Evolutionary conservation across 192 early-diverging fungal species (phyloP).

Genomic region (Chytriomyces confervae): DNA sequence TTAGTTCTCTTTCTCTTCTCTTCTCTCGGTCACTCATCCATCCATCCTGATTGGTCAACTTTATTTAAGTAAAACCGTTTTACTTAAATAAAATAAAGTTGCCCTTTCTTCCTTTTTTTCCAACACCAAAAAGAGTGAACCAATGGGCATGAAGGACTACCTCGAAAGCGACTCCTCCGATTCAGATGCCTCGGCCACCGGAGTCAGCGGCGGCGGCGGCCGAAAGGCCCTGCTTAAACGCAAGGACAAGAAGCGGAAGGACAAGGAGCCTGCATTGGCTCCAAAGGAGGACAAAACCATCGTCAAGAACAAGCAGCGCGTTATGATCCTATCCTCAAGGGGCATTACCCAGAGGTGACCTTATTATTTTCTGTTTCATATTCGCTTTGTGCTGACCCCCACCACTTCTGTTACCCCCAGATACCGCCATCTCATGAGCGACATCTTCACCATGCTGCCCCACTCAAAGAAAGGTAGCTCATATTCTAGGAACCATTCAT

Average conservation of each 20-base stretch:
- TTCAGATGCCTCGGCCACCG: background rate
- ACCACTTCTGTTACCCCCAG: slow-evolving; percentile 45
- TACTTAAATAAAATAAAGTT: no score
- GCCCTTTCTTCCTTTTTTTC: background rate
- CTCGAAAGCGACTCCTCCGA: slow-evolving; percentile 6
- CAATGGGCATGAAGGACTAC: background rate
- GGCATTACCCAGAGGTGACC: slow-evolving; percentile 81
- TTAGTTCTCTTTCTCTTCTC: no score
- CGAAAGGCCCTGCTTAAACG: slow-evolving; percentile 35
- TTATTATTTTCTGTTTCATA: background rate
- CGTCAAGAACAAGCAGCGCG: slow-evolving; percentile 85
- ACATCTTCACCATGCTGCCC: slow-evolving; percentile 85
- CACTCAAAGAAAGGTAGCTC: slow-evolving; percentile 87
- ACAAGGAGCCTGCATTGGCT: slow-evolving; percentile 13
- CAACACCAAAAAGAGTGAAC: background rate
- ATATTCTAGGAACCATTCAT: background rate
- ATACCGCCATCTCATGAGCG: slow-evolving; percentile 91
- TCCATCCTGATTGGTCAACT: no score
- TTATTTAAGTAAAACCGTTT: no score
- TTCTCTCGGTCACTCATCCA: no score
- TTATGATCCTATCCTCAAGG: slow-evolving; percentile 85
- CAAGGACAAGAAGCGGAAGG: background rate
- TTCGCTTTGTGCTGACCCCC: background rate
- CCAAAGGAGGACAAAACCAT: slow-evolving; percentile 11
- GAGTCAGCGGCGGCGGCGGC: slow-evolving; percentile 1